Evolutionary conservation across 2,329 filamentous ascomycete genomes (phyloP).

Genomic region (Aspergillus phoenicis): DNA sequence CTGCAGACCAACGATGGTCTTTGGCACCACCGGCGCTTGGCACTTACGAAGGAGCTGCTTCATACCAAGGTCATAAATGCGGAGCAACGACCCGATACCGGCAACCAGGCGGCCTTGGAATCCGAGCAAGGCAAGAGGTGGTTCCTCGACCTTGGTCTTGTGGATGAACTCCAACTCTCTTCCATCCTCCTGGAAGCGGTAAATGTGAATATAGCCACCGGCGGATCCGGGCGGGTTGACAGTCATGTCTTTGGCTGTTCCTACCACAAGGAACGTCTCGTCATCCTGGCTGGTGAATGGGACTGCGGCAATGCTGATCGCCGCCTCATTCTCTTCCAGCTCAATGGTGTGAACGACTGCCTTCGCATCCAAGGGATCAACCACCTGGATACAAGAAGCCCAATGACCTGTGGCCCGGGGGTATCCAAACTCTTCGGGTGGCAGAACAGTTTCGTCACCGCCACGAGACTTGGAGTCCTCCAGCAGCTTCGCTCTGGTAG

Average conservation of each 20-base stretch:
- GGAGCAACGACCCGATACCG: slow-evolving; percentile 79
- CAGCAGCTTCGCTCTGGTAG: slow-evolving; percentile 74
- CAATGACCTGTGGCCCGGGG: slow-evolving; percentile 81
- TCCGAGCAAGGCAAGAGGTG: slow-evolving; percentile 82
- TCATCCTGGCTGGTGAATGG: slow-evolving; percentile 86
- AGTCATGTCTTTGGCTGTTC: slow-evolving; percentile 87
- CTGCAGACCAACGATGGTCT: slow-evolving; percentile 84
- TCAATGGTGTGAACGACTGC: slow-evolving; percentile 76
- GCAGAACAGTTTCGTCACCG: slow-evolving; percentile 69
- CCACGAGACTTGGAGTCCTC: slow-evolving; percentile 71
- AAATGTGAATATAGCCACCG: slow-evolving; percentile 87
- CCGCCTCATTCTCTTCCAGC: slow-evolving; percentile 85
- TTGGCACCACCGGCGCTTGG: slow-evolving; percentile 75
- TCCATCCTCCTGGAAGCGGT: slow-evolving; percentile 85
- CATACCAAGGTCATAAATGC: slow-evolving; percentile 91
- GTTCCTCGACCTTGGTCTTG: slow-evolving; percentile 89
- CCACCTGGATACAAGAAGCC: slow-evolving; percentile 91
- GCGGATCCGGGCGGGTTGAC: slow-evolving; percentile 74
- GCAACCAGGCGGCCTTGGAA: slow-evolving; percentile 90
- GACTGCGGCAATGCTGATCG: slow-evolving; percentile 81
- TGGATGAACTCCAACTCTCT: slow-evolving; percentile 90
- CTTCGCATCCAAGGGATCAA: slow-evolving; percentile 80
- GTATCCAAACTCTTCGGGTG: slow-evolving; percentile 85
- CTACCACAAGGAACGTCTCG: slow-evolving; percentile 89
- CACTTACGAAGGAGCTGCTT: slow-evolving; percentile 90